Conservation (phyloP, 2,329 filamentous ascomycete genomes). For the Alternaria metachromatica region DNA sequence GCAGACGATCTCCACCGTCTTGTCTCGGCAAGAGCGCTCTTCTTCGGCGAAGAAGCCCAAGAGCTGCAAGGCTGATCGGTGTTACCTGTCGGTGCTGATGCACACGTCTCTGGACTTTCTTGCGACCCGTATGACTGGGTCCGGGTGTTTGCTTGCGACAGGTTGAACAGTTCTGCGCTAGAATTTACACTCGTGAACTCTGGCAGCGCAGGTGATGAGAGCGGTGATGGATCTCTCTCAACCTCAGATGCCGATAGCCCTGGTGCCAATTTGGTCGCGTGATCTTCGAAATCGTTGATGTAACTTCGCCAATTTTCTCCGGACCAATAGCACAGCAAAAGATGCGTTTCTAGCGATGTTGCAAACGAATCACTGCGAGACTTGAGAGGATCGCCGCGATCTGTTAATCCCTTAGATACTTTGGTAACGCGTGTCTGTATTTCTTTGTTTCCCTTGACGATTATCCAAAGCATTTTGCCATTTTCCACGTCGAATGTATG, state of each 20-base stretch:
- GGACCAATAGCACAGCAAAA: slow-evolving; percentile 48
- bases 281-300: slow-evolving; percentile 48
- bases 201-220: no score
- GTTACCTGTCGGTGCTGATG: no score
- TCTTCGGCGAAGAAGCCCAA: no score
- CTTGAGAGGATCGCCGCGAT: neutral
- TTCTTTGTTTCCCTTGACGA: slow-evolving; percentile 47
- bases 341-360: slow-evolving; percentile 41
- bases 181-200: no score
- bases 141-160: no score
- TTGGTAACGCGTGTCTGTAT: slow-evolving; percentile 40
- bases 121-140: no score
- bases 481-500: slow-evolving; percentile 50
- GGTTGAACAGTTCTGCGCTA: no score
- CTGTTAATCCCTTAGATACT: slow-evolving; percentile 1
- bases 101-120: no score
- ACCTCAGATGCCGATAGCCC: slow-evolving; percentile 10
- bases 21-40: no score
- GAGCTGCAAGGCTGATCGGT: no score
- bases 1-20: neutral
- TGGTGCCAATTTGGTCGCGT: no score
- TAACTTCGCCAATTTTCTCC: slow-evolving; percentile 54
- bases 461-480: slow-evolving; percentile 45
- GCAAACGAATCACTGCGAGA: slow-evolving; percentile 18
- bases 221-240: slow-evolving; percentile 8